Evolutionary conservation across 2,329 filamentous ascomycete species (phyloP), one percentile per base, ranked within the genome.

Genomic region (Pestalotiopsis sp.): DNA sequence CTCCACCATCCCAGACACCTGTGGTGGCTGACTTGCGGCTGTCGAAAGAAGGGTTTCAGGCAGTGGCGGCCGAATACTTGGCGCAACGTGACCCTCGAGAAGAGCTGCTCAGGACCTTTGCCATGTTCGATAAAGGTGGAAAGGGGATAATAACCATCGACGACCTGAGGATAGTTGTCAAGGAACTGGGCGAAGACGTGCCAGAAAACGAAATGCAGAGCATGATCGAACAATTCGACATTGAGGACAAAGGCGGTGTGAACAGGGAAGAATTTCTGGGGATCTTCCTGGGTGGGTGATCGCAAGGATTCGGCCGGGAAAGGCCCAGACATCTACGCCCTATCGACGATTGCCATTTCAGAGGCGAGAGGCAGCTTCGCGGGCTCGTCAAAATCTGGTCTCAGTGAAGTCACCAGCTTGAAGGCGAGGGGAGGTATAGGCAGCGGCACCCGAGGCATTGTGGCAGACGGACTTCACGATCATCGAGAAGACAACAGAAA

Each of bases 191-290:
- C 7, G 95, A 98, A 80, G 94, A 93, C 13, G 86, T 99, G 73
- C 93, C 96, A 74, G 95, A 99, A 77, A 93, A 97, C 76, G 96
- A 99, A 80, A 86, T 99, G 70, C 87, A 90, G 74, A 94, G 94
- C 72, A 99, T 99, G 96, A 96, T 99, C 83, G 94, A 98, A 77
- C 95, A 98, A 81, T 97, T 98, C 83, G 96, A 99, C 83, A 87
- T 98, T 72, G 93, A 97, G 77, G 95, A 94, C 1, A 97, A 97
- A 74, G 95, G 95, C 12, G 94, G 88, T 67, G 90, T 92, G 7
- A 89, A 88, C 72, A 84, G 89, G 73, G 90, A 92, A 69, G 90
- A 92, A 79, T 92, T 92, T 77, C 87, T 90, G 66, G 87, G 89
- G 75, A 89, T 91, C 66, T 81, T 79, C 71, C 74, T 77, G 62